Evolutionary conservation across 2,329 filamentous ascomycete species (phyloP).

Genomic region (Thelonectria olida): DNA sequence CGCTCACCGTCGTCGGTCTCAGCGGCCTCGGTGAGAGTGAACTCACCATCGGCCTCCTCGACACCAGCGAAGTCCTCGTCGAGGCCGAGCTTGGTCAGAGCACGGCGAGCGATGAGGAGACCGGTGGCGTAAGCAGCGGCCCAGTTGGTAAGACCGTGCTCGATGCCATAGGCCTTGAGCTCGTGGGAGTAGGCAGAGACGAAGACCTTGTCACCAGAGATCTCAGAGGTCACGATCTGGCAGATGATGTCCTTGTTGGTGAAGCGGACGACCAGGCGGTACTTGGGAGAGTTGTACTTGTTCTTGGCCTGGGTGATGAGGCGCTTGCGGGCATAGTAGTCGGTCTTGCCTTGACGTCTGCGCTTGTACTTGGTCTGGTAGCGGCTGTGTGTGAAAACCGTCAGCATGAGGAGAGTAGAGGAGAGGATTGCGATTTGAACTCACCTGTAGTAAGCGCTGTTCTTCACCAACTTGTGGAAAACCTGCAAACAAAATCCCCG

Average conservation of each 20-base stretch:
- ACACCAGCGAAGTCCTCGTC: conserved; percentile 95
- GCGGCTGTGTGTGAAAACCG: conserved; percentile 72
- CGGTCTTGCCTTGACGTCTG: conserved; percentile 95
- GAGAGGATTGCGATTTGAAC: conserved; percentile 43
- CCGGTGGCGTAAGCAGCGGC: conserved; percentile 95
- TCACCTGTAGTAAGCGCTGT: conserved; percentile 98
- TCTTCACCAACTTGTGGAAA: conserved; percentile 97
- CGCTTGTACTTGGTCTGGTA: conserved; percentile 99
- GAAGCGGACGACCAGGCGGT: conserved; percentile 99
- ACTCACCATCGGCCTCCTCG: conserved; percentile 97
- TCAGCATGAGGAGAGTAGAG: conserved; percentile 32
- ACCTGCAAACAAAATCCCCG: conserved; percentile 72
- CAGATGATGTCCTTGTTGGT: conserved; percentile 99
- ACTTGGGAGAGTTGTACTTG: conserved; percentile 99
- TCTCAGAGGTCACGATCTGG: conserved; percentile 97
- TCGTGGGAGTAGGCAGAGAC: conserved; percentile 93
- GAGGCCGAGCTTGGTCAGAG: conserved; percentile 95
- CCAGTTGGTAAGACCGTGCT: conserved; percentile 99
- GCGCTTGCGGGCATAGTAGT: conserved; percentile 99
- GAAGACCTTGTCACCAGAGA: conserved; percentile 98
- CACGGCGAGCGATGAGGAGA: conserved; percentile 95
- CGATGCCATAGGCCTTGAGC: conserved; percentile 96
- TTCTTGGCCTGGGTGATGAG: conserved; percentile 99
- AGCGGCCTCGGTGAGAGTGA: conserved; percentile 90
- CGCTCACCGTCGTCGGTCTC: conserved; percentile 92